Base-by-base conservation (phyloP, 2,329 filamentous ascomycete genomes). In the Sporothrix euskadiensis region DNA sequence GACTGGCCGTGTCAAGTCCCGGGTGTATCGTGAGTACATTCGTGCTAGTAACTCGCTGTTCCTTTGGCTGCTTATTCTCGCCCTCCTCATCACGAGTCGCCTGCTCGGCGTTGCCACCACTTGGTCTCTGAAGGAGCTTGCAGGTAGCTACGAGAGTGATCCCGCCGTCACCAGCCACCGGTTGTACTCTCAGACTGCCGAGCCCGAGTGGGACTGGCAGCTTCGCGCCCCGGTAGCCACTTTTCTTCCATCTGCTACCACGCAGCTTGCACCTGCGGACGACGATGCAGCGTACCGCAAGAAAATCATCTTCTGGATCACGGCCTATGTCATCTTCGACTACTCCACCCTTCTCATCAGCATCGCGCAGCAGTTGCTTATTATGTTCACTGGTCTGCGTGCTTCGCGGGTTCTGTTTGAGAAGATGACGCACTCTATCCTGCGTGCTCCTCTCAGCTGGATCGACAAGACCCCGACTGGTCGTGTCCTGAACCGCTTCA, bases 401-500 rank as follows among this genome's bases (percentile, higher is more conserved):
- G 80, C 80, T 0, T 78, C 80, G 1, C 77, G 75, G 32, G 75
- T 75, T 0, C 75, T 82, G 9, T 82, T 82, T 73, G 77, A 80
- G 73, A 74, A 76, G 16, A 81, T 82, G 78, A 79, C 78, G 8
- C 78, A 80, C 63, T 77, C 80, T 3, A 80, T 84, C 35, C 79
- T 84, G 14, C 79, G 80, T 8, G 82, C 83, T 7, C 83, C 83
- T 10, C 77, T 84, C 12, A 78, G 80, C 52, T 83, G 81, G 81
- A 77, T 83, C 16, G 83, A 85, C 74, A 83, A 81, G 0, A 77
- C 82, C 0, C 83, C 83, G 4, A 77, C 81, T 0, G 83, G 83
- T 5, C 80, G 82, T n/a, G 80, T 85, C 41, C 76, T 84, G 56
- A 84, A 85, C 76, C 81, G 83, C 6, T 84, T 84, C 73, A 82